Evolutionary conservation across 1,139 yeast genomes (phyloP).

Genomic region (Geotrichum australiense): DNA sequence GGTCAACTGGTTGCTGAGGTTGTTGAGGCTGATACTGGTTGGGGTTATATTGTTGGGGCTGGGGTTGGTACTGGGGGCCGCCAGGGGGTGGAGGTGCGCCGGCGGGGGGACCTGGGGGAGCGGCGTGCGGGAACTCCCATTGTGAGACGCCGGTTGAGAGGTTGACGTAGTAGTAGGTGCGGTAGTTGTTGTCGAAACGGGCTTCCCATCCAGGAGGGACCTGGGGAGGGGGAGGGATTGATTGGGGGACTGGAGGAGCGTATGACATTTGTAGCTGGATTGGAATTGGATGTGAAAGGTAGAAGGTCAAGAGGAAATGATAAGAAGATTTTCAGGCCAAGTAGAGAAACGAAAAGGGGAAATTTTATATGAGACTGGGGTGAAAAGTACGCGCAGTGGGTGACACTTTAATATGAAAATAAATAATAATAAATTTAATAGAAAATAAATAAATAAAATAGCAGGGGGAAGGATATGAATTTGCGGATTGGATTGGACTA

Average conservation of each 20-base stretch:
- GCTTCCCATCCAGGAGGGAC: constrained; percentile 86
- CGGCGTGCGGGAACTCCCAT: constrained; percentile 78
- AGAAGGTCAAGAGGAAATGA: not conserved
- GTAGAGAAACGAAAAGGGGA: not conserved
- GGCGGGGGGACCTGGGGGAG: constrained; percentile 34
- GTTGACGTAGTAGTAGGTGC: constrained; percentile 60
- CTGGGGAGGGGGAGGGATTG: constrained; percentile 39
- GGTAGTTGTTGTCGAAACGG: constrained; percentile 73
- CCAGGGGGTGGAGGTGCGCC: constrained; percentile 21
- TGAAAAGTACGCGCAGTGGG: no score
- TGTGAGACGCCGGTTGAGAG: constrained; percentile 68
- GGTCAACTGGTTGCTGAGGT: constrained; percentile 13
- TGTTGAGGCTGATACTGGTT: constrained; percentile 3
- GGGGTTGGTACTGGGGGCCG: constrained; percentile 9
- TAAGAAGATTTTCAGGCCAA: not conserved
- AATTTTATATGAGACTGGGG: no score
- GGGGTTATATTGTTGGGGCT: not conserved
- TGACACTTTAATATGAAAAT: no score
- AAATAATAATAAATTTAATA: no score
- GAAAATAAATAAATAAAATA: no score
- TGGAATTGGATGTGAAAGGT: no score
- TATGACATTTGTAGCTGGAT: not conserved
- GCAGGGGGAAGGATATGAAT: no score
- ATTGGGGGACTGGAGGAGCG: no score
- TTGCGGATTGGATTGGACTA: no score